Base-by-base conservation (phyloP, 305 asterid species). In the Fraxinus platypoda region DNA sequence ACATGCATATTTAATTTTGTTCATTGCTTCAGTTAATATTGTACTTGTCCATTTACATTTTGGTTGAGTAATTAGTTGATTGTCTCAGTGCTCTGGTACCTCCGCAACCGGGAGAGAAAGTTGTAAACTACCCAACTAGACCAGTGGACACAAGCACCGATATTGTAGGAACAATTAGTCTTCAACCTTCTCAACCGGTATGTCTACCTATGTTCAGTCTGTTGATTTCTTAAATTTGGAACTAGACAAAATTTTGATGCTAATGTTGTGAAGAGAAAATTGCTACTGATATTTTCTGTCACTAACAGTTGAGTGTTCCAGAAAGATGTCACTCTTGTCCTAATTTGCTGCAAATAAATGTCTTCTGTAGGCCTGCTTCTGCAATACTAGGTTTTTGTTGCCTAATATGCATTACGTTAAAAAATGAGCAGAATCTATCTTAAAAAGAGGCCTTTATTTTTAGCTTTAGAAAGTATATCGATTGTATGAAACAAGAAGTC, bases 111-210 rank as follows among this genome's bases (percentile, higher is more conserved):
- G 98, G 95, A 82, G 99, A 94, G 89, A 95, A 95, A 93, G 88
- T 93, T 77, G 97, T 95, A 78, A 92, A 90, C 82, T 95, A 95
- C 91, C 98, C 98, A 68, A 89, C 81, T 85, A 94, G 99, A 77
- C 99, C 99, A 25, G 98, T 96, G 88, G 98, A 94, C 88, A 91
- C 98, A 78, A 82, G 87, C 75, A 93, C 95, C 35, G 99, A 96
- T 88, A 93, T 96, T 84, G 99, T 93, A 88, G 98, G 98, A 86
- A 93, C 99, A 78, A 92, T 91, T 62, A 96, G 97, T 83, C 96
- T 95, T 79, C 99, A 95, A 90, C 94, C 97, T 81, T 86, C 98
- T 86, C 98, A 93, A 85, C 93, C 89, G 89, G 98, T 92, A 91
- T 81, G 92, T 30, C 80, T 78, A 23, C 81, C 43, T 38, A 73